Conservation (phyloP, 75 land plant genomes). For the Pinus tabuliformis region DNA sequence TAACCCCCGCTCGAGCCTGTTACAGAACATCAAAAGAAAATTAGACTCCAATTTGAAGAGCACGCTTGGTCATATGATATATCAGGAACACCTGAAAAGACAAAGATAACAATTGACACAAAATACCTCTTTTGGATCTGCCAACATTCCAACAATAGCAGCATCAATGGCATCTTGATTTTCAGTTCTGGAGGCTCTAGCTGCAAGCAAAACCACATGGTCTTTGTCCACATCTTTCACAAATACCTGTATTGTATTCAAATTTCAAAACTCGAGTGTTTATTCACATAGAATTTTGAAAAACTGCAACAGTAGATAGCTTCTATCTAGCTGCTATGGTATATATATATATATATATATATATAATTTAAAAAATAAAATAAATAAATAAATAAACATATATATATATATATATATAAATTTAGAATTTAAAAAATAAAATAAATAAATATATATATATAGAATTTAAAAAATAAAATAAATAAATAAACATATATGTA, state of each 20-base stretch:
- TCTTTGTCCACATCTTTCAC: slow-evolving; percentile 44
- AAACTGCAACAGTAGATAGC: neutral
- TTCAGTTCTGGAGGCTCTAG: slow-evolving; percentile 44
- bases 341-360: neutral
- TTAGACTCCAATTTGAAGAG: neutral
- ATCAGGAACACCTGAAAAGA: neutral
- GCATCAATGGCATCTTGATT: slow-evolving; percentile 62
- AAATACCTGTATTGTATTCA: slow-evolving; percentile 20
- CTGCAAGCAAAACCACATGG: slow-evolving; percentile 27
- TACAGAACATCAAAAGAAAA: neutral
- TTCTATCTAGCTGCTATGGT: neutral
- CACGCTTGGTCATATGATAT: too few species aligned
- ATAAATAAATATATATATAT: too few species aligned
- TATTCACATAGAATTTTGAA: neutral
- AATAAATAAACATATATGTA: too few species aligned
- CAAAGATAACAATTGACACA: neutral
- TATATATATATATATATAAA: neutral
- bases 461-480: too few species aligned
- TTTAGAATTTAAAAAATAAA: too few species aligned
- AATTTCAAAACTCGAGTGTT: neutral
- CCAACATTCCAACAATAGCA: slow-evolving; percentile 50
- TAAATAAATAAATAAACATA: too few species aligned
- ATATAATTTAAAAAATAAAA: too few species aligned
- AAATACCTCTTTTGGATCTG: slow-evolving; percentile 51
- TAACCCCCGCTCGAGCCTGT: slow-evolving; percentile 68